Base-by-base conservation (phyloP, 225 moss, liverwort and hornwort genomes). In the Climacium dendroides region DNA sequence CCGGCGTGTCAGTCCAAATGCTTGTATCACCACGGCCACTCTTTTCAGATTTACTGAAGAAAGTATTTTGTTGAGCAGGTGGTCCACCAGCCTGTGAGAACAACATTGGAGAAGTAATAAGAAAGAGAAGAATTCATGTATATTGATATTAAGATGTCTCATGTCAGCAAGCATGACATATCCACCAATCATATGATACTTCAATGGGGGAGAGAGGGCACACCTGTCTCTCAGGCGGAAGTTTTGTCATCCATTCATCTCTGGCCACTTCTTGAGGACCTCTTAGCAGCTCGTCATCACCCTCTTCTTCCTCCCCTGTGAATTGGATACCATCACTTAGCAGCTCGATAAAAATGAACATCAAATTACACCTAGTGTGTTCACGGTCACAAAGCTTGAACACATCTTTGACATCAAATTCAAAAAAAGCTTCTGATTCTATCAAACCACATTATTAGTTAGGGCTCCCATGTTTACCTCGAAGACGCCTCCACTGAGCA, bases 211-310 rank as follows among this genome's bases (percentile, higher is more conserved):
- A 57, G 25, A 57, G 50, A 85, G 45, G 32, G 54, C 82, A 57
- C 26, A 95, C 96, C 96, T 97, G 94, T 93, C 95, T 93, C 90
- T 96, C 98, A n/a, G 96, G 97, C 35, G 98, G 98, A 66, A 98
- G 94, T 55, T 92, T 94, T 58, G 97, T 98, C 98, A 98, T 98
- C 98, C 98, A 98, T 77, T 97, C 96, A 89, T 98, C 98, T 57
- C 98, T 94, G 47, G 88, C 89, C 50, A 89, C 93, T 79, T 95
- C 96, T 87, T 95, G 92, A 63, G 92, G 89, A 67, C 93, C 93
- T 64, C 93, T 91, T 35, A 91, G 92, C 64, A 98, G 93, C 90
- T 97, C 85, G 72, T 96, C 92, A 57, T 96, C 97, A 85, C 97
- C 98, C 77, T 95, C 98, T 71, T 96, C 95, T 78, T 95, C 94